Evolutionary conservation across 2,329 filamentous ascomycete genomes (phyloP), one percentile per base, ranked within the genome.

Genomic region (Colletotrichum tanaceti): DNA sequence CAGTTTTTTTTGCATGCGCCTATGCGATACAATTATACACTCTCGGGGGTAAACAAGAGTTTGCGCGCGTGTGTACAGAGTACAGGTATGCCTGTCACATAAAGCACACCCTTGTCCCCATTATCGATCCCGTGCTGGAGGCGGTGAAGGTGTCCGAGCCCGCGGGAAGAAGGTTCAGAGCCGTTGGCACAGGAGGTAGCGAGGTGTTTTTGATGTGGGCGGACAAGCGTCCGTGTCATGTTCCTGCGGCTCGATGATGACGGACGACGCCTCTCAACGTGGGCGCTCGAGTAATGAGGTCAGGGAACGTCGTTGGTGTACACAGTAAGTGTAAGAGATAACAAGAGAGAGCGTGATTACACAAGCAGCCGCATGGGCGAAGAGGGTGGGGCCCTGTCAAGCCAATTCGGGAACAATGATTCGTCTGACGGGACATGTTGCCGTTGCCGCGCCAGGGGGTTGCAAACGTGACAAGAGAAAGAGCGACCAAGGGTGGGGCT

Each of bases 361-460:
- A 35, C 32, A 63, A 44, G 46, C 10, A 14, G 39, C 65, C 59
- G 68, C 65, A 67, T 52, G 38, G 67, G 63, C 62, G 50, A 28
- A 24, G 49, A 18, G 58, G 35, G 55, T 58, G 46, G 63, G 59
- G 32, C 38, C 38, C 47, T 66, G 68, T 62, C 55, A 68, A 60
- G 60, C 59, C 60, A 44, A 47, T 32, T 57, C 13, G 39, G 35
- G 43, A 35, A 16, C 59, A 18, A 16, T 59, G 54, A 68, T 68
- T 68, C 32, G 61, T 32, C 43, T 22, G 32, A 32, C 24, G 54
- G 24, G 53, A 57, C 20, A 55, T 59, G 22, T 9, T 60, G 39
- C 62, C 55, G 22, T 11, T 65, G 39, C 62, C 49, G 55, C 49
- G 61, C 49, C 65, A 65, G 65, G 61, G 65, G 61, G 65, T 65